phyloP scores from a whole-genome alignment of 371 early-diverging fungal genomes.

The Lichtheimia corymbifera region DNA sequence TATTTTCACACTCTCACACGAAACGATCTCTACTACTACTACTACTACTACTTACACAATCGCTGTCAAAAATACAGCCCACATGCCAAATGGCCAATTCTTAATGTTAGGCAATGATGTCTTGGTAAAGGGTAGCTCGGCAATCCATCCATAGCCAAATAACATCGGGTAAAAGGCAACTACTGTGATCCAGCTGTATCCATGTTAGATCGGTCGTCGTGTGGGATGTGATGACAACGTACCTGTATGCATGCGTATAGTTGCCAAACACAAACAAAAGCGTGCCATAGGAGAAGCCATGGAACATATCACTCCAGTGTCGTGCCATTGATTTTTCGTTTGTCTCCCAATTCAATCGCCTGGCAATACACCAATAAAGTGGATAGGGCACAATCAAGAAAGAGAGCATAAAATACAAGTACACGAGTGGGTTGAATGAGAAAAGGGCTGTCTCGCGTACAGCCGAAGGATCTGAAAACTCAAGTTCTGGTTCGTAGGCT shows the following conservation, averaged over 20 bases:
- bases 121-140: conserved; percentile 72
- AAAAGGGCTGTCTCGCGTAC: conserved; percentile 33
- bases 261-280: conserved; percentile 85
- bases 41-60: conserved; percentile 34
- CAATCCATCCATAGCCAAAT: conserved; percentile 66
- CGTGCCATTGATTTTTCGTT: conserved; percentile 62
- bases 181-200: conserved; percentile 66
- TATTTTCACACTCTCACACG: not conserved
- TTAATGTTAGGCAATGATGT: conserved; percentile 71
- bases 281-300: conserved; percentile 58
- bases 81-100: conserved; percentile 72
- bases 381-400: conserved; percentile 62
- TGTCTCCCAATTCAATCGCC: conserved; percentile 66
- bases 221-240: conserved; percentile 6
- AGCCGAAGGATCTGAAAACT: conserved; percentile 18
- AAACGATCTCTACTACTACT: not conserved
- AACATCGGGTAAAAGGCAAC: conserved; percentile 75
- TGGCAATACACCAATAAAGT: conserved; percentile 55
- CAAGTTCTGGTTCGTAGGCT: conserved; percentile 23
- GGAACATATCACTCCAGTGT: conserved; percentile 66
- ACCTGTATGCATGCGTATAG: conserved; percentile 71
- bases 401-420: conserved; percentile 55
- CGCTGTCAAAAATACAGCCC: conserved; percentile 63
- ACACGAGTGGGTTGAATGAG: conserved; percentile 55
- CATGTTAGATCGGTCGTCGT: not conserved